Percentiles rank a stretch among this genome's conserved stretches.
phyloP scores from a whole-genome alignment of 2,329 filamentous ascomycete species.

The Bipolaris zeicola region DNA sequence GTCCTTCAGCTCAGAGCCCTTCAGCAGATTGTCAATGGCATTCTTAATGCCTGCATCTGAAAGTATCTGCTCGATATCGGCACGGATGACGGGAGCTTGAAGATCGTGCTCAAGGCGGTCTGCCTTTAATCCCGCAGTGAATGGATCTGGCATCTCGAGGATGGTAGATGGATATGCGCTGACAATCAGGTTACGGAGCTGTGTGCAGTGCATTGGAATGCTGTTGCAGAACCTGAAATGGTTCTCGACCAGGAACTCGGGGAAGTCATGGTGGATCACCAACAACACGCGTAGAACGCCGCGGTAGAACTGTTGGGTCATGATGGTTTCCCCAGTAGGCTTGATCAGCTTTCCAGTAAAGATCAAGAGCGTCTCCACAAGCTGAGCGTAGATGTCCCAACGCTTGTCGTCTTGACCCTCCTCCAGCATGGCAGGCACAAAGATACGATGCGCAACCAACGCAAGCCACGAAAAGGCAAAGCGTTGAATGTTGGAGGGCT shows the following conservation, averaged over 20 bases:
- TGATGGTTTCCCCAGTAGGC: constrained; percentile 68
- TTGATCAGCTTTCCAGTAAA: constrained; percentile 83
- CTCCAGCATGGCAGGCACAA: constrained; percentile 78
- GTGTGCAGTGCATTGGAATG: constrained; percentile 82
- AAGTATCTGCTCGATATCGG: constrained; percentile 63
- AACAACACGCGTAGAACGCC: constrained; percentile 81
- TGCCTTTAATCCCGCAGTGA: constrained; percentile 73
- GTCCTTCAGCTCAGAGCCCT: constrained; percentile 64
- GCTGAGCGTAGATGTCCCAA: constrained; percentile 76
- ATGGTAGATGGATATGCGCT: constrained; percentile 75
- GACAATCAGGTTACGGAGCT: constrained; percentile 86
- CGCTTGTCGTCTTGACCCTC: constrained; percentile 63
- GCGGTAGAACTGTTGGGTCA: constrained; percentile 83
- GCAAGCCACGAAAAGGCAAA: constrained; percentile 87
- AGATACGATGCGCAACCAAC: constrained; percentile 81
- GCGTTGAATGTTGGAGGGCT: constrained; percentile 76
- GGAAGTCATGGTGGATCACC: constrained; percentile 90
- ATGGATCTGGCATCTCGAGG: constrained; percentile 74
- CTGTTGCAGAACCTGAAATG: constrained; percentile 80
- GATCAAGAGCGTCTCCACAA: constrained; percentile 73
- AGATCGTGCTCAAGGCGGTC: constrained; percentile 78
- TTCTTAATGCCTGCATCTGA: constrained; percentile 59
- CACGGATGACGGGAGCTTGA: constrained; percentile 67
- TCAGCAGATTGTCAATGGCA: constrained; percentile 59
- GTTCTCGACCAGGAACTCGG: constrained; percentile 88